These are phyloP conservation scores for Musa beccarii DNA, from an alignment of 176 grass and related monocot species.

Conservation along the genomic window DNA sequence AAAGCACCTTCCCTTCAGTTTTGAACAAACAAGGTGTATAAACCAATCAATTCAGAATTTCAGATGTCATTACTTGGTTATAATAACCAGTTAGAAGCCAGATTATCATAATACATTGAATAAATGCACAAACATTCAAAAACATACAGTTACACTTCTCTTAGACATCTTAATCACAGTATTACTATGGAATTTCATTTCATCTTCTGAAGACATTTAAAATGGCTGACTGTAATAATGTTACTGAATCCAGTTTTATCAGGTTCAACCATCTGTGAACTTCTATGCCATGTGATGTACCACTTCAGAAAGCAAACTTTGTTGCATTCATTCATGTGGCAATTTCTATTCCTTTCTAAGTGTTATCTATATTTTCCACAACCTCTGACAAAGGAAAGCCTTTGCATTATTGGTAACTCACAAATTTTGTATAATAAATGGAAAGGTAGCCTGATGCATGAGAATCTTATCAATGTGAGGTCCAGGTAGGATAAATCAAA, in stretches of 20 bases:
- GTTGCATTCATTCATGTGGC: background rate
- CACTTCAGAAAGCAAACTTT: background rate
- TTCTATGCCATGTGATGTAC: background rate
- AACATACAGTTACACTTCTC: background rate
- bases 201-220: background rate
- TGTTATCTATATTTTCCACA: no score
- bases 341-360: no score
- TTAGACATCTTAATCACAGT: background rate
- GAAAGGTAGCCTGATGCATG: no score
- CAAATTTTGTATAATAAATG: no score
- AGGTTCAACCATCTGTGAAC: background rate
- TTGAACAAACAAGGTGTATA: background rate
- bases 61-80: no score
- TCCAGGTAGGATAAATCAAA: no score
- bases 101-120: no score
- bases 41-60: background rate
- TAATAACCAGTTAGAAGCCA: no score
- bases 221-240: background rate
- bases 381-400: no score
- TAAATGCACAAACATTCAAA: background rate
- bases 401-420: no score
- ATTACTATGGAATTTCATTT: background rate
- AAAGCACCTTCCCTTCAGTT: background rate
- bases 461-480: no score
- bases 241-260: background rate